Conservation (phyloP, 1,139 yeast genomes). For the Pichia sp. region DNA sequence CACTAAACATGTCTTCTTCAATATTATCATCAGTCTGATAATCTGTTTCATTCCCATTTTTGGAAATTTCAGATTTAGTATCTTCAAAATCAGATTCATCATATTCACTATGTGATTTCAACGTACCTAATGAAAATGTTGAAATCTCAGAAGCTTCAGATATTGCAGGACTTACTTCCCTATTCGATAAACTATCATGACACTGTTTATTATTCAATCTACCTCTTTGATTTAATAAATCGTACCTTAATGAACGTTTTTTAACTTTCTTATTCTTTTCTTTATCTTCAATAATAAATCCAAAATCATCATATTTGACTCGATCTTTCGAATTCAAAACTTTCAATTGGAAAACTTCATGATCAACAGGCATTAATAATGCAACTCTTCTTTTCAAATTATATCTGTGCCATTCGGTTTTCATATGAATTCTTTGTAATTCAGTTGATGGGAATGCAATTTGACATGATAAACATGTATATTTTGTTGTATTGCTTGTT, state of each 20-base stretch:
- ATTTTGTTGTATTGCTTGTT: slow-evolving; percentile 26
- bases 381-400: slow-evolving; percentile 91
- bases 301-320: slow-evolving; percentile 53
- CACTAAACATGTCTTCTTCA: neutral
- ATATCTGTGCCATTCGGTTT: slow-evolving; percentile 93
- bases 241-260: slow-evolving; percentile 35
- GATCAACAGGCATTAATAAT: slow-evolving; percentile 66
- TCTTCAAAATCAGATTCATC: slow-evolving; percentile 25
- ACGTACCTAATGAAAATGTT: slow-evolving; percentile 59
- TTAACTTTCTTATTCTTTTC: slow-evolving; percentile 23
- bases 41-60: slow-evolving; percentile 18
- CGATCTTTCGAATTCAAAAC: slow-evolving; percentile 33
- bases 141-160: slow-evolving; percentile 52
- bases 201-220: slow-evolving; percentile 1
- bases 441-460: slow-evolving; percentile 72
- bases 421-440: slow-evolving; percentile 86
- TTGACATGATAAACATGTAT: slow-evolving; percentile 86
- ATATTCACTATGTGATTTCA: slow-evolving; percentile 27
- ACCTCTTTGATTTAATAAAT: slow-evolving; percentile 8
- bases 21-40: slow-evolving; percentile 14
- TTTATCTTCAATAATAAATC: slow-evolving; percentile 38
- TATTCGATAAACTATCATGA: slow-evolving; percentile 2
- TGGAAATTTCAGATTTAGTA: slow-evolving; percentile 16
- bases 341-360: slow-evolving; percentile 39
- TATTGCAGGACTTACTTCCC: slow-evolving; percentile 46